A percentile compares a stretch with the other conserved stretches of the same genome.
phyloP scores from a whole-genome alignment of 306 rosid species.

The Oxytropis ochrocephala region DNA sequence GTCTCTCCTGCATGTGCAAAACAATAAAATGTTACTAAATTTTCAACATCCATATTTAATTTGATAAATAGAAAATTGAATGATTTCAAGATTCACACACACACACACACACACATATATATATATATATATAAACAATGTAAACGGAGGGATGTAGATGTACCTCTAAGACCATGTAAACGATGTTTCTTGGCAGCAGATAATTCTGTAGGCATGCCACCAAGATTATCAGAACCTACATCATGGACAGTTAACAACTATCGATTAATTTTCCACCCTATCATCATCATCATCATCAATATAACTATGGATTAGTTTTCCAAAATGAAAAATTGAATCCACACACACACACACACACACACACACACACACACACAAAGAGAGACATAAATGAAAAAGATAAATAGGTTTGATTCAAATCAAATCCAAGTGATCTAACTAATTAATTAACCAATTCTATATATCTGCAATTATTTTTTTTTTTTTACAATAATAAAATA shows the following conservation, averaged over 20 bases:
- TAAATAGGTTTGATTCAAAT: background rate
- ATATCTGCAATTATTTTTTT: too few species aligned
- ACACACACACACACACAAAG: background rate
- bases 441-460: background rate
- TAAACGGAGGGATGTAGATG: background rate
- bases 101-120: too few species aligned
- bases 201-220: constrained; percentile 37
- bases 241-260: background rate
- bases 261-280: too few species aligned
- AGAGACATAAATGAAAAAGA: background rate
- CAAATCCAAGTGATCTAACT: background rate
- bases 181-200: constrained; percentile 36
- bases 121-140: too few species aligned
- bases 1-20: constrained; percentile 58
- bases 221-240: constrained; percentile 26
- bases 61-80: background rate
- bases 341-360: background rate
- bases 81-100: background rate
- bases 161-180: constrained; percentile 61
- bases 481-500: too few species aligned
- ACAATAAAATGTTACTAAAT: background rate
- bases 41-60: background rate
- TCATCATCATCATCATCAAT: too few species aligned
- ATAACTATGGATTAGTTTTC: background rate
- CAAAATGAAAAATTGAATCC: background rate